A percentile compares a stretch with the other conserved stretches of the same genome.
phyloP scores from a whole-genome alignment of 2,329 filamentous ascomycete species.

The Pseudogymnoascus verrucosus region DNA sequence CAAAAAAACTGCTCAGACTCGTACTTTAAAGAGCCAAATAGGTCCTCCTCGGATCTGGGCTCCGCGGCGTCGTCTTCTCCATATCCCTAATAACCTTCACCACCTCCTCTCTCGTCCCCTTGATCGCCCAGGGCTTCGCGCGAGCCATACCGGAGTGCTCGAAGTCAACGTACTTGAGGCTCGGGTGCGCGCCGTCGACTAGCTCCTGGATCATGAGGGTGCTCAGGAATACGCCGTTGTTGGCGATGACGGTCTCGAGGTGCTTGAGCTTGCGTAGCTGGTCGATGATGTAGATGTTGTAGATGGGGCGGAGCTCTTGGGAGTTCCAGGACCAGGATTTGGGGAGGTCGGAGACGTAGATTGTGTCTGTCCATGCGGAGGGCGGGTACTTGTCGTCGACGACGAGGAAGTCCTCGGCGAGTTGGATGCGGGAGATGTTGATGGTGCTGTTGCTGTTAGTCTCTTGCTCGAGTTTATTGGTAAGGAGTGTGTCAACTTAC shows the following conservation, averaged over 20 bases:
- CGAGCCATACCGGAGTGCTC: slow-evolving; percentile 17
- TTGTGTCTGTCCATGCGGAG: slow-evolving; percentile 6
- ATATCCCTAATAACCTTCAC: slow-evolving; percentile 11
- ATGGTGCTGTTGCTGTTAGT: slow-evolving; percentile 14
- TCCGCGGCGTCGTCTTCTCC: background rate
- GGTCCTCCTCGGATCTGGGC: background rate
- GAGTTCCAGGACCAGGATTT: slow-evolving; percentile 14
- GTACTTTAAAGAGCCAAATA: background rate
- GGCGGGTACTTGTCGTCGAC: background rate
- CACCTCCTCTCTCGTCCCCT: slow-evolving; percentile 15
- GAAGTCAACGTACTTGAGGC: slow-evolving; percentile 16
- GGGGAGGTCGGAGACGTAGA: slow-evolving; percentile 14
- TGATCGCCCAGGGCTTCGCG: slow-evolving; percentile 16
- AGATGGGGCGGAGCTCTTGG: slow-evolving; percentile 12
- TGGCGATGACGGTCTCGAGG: slow-evolving; percentile 15
- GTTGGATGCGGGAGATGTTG: slow-evolving; percentile 17
- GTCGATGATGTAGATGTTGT: slow-evolving; percentile 15
- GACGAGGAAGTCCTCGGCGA: slow-evolving; percentile 17
- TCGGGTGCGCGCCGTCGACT: background rate
- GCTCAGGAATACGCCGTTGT: slow-evolving; percentile 14
- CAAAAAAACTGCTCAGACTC: background rate
- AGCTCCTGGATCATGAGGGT: slow-evolving; percentile 11
- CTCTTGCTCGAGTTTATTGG: background rate
- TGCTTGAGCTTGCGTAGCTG: slow-evolving; percentile 12
- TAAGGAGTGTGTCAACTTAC: background rate